Base-by-base conservation (phyloP, 345 rosid genomes). In the Eucalyptus polyanthemos region DNA sequence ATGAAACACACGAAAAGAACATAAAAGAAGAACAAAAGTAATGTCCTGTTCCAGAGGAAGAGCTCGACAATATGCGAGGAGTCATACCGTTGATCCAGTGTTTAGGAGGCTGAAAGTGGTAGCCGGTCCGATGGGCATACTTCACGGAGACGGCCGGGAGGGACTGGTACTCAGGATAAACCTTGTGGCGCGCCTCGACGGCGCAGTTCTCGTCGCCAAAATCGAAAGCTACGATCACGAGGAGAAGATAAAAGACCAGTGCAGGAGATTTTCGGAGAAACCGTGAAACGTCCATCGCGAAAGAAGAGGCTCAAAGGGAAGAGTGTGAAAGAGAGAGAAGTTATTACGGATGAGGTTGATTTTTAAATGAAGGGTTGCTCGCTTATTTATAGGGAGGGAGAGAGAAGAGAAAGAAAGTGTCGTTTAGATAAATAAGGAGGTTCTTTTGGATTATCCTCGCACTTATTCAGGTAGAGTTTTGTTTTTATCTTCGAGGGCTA, bases 21-120 rank as follows among this genome's bases (percentile, higher is more conserved):
- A n/a, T n/a, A n/a, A 14, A n/a, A 65, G 76, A 65, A 4, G 40
- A 65, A 65, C 40, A 7, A n/a, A n/a, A 14, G 11, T 15, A 15
- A n/a, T 65, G 31, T 14, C 21, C 31, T n/a, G 29, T 37, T 56
- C 47, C 49, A 40, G 37, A 58, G 21, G 40, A 58, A 22, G 44
- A 65, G 1, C 17, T 11, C 45, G 8, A 25, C 31, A 14, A 27
- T 9, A 10, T 34, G 13, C 9, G 25, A 16, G 45, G 51, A 53
- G 87, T 53, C 87, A 34, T 94, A 97, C 99, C 99, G 67, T 97
- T 97, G 90, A 96, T 96, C 99, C 99, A 97, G 89, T 97, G 91
- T 90, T 60, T 92, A 3, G 95, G 96, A 89, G 99, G 99, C 88
- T 96, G 99, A 88, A 97, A 97, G 86, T 97, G 99, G 90, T 88